Base-by-base conservation (phyloP, 2,329 filamentous ascomycete species). In the Lomentospora prolificans region DNA sequence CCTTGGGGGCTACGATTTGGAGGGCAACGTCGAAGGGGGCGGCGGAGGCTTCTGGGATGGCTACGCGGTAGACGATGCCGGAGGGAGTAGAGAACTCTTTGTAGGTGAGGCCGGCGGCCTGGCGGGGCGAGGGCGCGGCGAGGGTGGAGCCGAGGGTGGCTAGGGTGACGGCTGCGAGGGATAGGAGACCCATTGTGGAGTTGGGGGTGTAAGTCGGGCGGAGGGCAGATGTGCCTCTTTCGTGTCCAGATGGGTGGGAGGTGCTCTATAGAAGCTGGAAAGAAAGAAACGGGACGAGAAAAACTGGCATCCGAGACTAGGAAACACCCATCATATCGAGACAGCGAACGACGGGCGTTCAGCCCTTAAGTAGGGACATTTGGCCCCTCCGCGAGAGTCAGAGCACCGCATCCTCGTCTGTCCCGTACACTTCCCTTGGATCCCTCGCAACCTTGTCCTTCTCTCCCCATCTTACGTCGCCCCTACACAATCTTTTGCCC, bases 1-100 rank as follows among this genome's bases (percentile, higher is more conserved):
- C 60, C 12, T 64, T 61, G 1, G 73, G 72, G 1, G 73, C 70
- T 0, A 71, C 65, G 39, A 75, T 67, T 58, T 75, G 72, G 22
- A 75, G 36, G 4, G 75, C 69, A 9, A 67, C 65, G 57, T 75
- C 72, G 57, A 71, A 75, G 0, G 70, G 61, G 3, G 63, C 59
- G 3, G 51, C 59, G 1, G 64, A 7, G 3, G 67, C 62, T 3
- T 65, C 63, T 8, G 72, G 72, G 12, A 75, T 63, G 10, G 69
- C 69, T 30, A 72, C 55, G 22, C 69, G 66, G 57, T 64, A 67
- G 2, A 57, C 62, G 56, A 71, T 63, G 46, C 53, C 60, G 19
- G 46, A 56, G 12, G 63, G 63, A n/a, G 63, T 64, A 14, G 60
- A 61, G 57, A 65, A 66, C 2, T 58, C 59, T 3, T 57, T 48